Base-by-base conservation (phyloP, 306 rosid species). In the Malus orientalis region DNA sequence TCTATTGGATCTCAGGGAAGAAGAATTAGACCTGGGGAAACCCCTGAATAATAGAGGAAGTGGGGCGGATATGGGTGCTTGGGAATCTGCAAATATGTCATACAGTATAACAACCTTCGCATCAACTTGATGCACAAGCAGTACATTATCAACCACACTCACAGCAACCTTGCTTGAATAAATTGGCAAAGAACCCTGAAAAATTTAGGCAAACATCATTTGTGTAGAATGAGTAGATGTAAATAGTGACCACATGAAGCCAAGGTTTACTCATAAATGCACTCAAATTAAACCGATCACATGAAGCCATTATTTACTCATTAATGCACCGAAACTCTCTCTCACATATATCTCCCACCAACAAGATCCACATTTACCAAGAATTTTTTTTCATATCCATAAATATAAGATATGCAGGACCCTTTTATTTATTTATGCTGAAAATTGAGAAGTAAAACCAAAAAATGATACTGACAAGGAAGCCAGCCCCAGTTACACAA, bases 31-130 rank as follows among this genome's bases (percentile, higher is more conserved):
- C 83, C 93, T 84, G 60, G 93, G 89, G 67, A 88, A 84, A 77
- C 97, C 97, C 86, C 97, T 91, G 79, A 92, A 79, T 73, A 92
- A 79, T 74, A 95, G 78, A 78, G 99, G 97, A 79, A 95, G 97
- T 47, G 99, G 99, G 27, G 97, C 99, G 27, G 99, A 95, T 85
- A 95, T 88, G 67, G 99, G 96, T 64, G 97, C 97, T 53, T 89
- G 88, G 53, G 96, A 90, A 82, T 95, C 99, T 76, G 88, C 82
- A 86, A 81, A 92, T 75, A 95, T 86, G 71, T 95, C 99, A 77
- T 95, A 95, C 66, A 95, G 93, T 72, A 95, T 89, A 78, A 92
- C 92, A 81, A 95, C 99, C 88, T 95, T 95, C 38, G 99, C 96
- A 81, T 95, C 99, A 72, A 92, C 85, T 89, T 95, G 99, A 83